Evolutionary conservation across 2,329 filamentous ascomycete species (phyloP), one percentile per base, ranked within the genome.

Genomic region (Cladophialophora yegresii): DNA sequence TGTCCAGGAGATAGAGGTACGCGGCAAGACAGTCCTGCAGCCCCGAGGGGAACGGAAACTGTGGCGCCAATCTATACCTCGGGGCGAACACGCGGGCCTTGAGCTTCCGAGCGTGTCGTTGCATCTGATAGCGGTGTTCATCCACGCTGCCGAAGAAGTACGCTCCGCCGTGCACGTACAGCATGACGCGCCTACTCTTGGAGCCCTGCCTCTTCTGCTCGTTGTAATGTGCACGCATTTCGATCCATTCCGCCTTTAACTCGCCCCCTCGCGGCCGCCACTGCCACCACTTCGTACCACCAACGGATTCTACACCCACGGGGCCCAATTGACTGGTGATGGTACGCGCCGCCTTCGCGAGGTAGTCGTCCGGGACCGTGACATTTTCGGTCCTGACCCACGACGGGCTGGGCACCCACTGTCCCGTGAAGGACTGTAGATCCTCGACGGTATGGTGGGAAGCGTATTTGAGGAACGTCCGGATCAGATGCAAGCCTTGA

Each of bases 71-170:
- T 47, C 95, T 87, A 76, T 98, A 99, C 66, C 87, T 83, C 4
- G 93, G 90, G 26, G 93, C 92, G 75, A 98, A 87, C 7, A 97
- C 89, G 61, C 92, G 85, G 20, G 92, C 93, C 77, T 95, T 92
- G 66, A 99, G 83, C 78, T 98, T 98, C 60, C 95, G 85, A 30
- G 95, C 95, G 82, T 98, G 93, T 55, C 93, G 85, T 77, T 99
- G 95, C 83, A 99, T 87, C 82, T 98, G 93, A 78, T 98, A 98
- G n/a, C 95, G 88, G 80, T 98, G 95, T 76, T 96, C 93, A 74
- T 97, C 93, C 43, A 97, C 89, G 71, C 92, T 96, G 13, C 95
- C 93, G 75, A 99, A 98, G 78, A 89, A 99, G 78, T 96, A 98
- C 22, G 90, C 93, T 6, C 93, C 93, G 13, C 95, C 95, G 73